Evolutionary conservation across 192 early-diverging fungal genomes (phyloP), one percentile per base, ranked within the genome.

Genomic region (Backusella parvicylindrica): DNA sequence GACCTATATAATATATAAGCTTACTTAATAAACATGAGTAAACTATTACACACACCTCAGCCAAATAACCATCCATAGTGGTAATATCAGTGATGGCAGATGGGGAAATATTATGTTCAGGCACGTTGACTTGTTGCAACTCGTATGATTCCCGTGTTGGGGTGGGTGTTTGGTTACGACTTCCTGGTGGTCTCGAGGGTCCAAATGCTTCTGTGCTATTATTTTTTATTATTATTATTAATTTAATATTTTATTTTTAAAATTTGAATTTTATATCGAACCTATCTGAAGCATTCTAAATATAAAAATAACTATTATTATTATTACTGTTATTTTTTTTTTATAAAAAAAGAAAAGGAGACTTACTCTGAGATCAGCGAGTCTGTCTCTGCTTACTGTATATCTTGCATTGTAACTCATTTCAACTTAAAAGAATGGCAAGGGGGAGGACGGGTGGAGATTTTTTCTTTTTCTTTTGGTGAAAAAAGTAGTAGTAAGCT

Each of bases 311-410:
- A 67, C 7, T n/a, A 37, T 13, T 23, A 7, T 32, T 23, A 1
- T 38, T 56, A 32, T 56, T 33, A 33, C 16, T 50, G n/a, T 60
- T 33, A 8, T 36, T 40, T 26, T 21, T 40, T 28, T 49, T n/a
- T 12, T 28, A 68, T 68, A 36, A 21, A n/a, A 37, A 12, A 18
- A 68, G n/a, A 35, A 38, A 69, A 26, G 23, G 23, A 36, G 68
- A 38, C 40, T 70, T 41, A 70, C 74, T 68, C 74, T 64, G 23
- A 75, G 47, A 68, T 75, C 74, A 31, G 74, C 64, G 2, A 68
- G 67, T 50, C 74, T 65, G 47, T 75, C 74, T 68, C 74, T 67
- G 33, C 38, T 75, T 30, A 53, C 60, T 23, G 65, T 43, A 47
- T 43, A 70, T 26, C 68, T 37, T 21, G 68, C 6, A 43, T 43